These are phyloP conservation scores for Boletus coccyginus DNA, from an alignment of 768 basidiomycete genomes.

Conservation along the genomic window DNA sequence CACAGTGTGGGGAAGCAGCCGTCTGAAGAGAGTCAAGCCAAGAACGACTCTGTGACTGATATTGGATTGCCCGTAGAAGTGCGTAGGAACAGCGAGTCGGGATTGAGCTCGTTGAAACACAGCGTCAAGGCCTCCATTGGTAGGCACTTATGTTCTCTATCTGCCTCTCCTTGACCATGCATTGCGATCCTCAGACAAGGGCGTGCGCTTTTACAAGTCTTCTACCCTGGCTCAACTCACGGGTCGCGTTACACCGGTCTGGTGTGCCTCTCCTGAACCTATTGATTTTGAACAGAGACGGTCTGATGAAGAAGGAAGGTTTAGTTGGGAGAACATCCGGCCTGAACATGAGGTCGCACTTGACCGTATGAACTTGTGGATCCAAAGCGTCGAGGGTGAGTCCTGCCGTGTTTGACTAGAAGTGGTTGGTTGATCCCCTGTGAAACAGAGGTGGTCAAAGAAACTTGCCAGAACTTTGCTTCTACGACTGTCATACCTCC, in stretches of 20 bases:
- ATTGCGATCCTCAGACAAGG: conserved; percentile 51
- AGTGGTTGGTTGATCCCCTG: neutral
- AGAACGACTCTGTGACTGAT: conserved; percentile 16
- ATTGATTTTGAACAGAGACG: conserved; percentile 33
- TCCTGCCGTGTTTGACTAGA: conserved; percentile 10
- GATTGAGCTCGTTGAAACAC: conserved; percentile 56
- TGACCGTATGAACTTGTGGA: conserved; percentile 80
- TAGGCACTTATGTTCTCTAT: conserved; percentile 30
- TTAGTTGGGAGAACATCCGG: conserved; percentile 35
- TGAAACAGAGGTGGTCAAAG: conserved; percentile 71
- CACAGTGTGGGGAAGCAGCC: conserved; percentile 8
- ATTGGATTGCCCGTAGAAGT: conserved; percentile 26
- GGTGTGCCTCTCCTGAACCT: conserved; percentile 30
- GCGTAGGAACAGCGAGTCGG: conserved; percentile 34
- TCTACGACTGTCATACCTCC: conserved; percentile 46
- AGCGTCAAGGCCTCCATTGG: conserved; percentile 74
- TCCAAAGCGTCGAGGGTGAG: conserved; percentile 80
- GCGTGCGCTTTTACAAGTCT: conserved; percentile 63
- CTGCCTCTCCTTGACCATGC: neutral
- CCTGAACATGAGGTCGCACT: conserved; percentile 31
- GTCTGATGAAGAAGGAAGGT: conserved; percentile 32
- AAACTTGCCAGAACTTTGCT: conserved; percentile 73
- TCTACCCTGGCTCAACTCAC: conserved; percentile 48
- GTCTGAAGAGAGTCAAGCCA: conserved; percentile 6
- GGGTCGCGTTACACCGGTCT: conserved; percentile 28